phyloP scores from a whole-genome alignment of 345 rosid species.

The Rubroshorea leprosula region DNA sequence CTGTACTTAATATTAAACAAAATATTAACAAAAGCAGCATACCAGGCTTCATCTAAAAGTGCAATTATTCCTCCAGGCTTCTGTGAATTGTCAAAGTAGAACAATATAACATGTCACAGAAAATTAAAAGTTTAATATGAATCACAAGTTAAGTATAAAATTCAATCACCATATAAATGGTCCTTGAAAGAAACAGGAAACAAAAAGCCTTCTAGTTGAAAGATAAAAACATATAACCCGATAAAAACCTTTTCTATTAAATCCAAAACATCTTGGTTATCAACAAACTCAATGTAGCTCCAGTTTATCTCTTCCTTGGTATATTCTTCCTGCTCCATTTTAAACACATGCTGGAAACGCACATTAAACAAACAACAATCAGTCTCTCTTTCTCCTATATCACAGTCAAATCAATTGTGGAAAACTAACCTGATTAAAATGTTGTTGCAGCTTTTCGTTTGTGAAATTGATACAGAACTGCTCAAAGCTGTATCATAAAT shows the following conservation, averaged over 20 bases:
- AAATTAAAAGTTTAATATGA: slow-evolving; percentile 3
- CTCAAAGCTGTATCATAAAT: slow-evolving; percentile 97
- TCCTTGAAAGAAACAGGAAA: too few relatives aligned
- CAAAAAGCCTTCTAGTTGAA: too few relatives aligned
- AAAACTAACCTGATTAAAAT: slow-evolving; percentile 88
- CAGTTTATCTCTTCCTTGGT: slow-evolving; percentile 89
- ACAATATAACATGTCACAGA: background rate
- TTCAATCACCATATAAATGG: too few relatives aligned
- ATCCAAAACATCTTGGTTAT: slow-evolving; percentile 93
- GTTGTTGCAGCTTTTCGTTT: slow-evolving; percentile 96
- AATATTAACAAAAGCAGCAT: slow-evolving; percentile 8
- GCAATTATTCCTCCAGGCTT: slow-evolving; percentile 83
- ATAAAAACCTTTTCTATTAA: slow-evolving; percentile 76
- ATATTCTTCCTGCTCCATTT: slow-evolving; percentile 99
- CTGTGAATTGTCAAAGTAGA: slow-evolving; percentile 32
- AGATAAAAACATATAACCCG: too few relatives aligned
- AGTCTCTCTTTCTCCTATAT: too few relatives aligned
- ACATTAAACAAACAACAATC: slow-evolving; percentile 14
- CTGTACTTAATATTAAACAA: too few relatives aligned
- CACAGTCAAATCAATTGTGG: too few relatives aligned
- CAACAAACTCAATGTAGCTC: slow-evolving; percentile 97
- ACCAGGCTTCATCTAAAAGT: slow-evolving; percentile 91
- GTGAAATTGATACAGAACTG: slow-evolving; percentile 96
- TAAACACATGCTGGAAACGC: slow-evolving; percentile 77
- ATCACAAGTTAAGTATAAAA: too few relatives aligned